These are phyloP conservation scores for Waltiozyma sp. DNA, from an alignment of 1,139 yeast genomes.

Conservation along the genomic window DNA sequence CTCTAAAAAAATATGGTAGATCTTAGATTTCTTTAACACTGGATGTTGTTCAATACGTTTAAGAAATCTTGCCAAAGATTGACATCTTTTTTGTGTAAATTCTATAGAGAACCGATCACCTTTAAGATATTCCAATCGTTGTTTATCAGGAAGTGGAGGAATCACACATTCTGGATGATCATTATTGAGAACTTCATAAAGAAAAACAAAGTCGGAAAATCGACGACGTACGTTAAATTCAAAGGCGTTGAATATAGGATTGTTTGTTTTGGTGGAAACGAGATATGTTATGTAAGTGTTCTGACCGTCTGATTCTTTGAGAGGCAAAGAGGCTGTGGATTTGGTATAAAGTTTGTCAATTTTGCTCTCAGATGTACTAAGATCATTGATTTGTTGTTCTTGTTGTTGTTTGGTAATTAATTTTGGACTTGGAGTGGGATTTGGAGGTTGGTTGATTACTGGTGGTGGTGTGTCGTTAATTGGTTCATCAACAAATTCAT, in stretches of 20 bases:
- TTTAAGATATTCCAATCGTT: constrained; percentile 79
- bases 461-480: not conserved
- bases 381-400: not conserved
- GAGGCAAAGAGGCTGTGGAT: constrained; percentile 33
- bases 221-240: constrained; percentile 58
- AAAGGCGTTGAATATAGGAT: constrained; percentile 31
- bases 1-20: constrained; percentile 68
- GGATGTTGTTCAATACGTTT: constrained; percentile 69
- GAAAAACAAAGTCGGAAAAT: constrained; percentile 71
- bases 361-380: not conserved
- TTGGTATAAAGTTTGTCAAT: constrained; percentile 3
- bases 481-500: not conserved
- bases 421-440: not conserved
- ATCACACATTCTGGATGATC: constrained; percentile 80
- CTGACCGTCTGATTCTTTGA: constrained; percentile 71
- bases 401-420: not conserved
- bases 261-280: constrained; percentile 48
- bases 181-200: constrained; percentile 60
- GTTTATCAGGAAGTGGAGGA: constrained; percentile 93
- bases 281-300: constrained; percentile 76
- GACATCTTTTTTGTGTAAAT: constrained; percentile 77
- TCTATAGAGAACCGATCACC: constrained; percentile 85
- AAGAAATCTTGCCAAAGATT: constrained; percentile 69
- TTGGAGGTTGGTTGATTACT: not conserved
- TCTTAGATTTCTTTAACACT: constrained; percentile 53